These are phyloP conservation scores for Monilinia fructigena DNA, from an alignment of 2,329 filamentous ascomycete species.

Conservation along the genomic window DNA sequence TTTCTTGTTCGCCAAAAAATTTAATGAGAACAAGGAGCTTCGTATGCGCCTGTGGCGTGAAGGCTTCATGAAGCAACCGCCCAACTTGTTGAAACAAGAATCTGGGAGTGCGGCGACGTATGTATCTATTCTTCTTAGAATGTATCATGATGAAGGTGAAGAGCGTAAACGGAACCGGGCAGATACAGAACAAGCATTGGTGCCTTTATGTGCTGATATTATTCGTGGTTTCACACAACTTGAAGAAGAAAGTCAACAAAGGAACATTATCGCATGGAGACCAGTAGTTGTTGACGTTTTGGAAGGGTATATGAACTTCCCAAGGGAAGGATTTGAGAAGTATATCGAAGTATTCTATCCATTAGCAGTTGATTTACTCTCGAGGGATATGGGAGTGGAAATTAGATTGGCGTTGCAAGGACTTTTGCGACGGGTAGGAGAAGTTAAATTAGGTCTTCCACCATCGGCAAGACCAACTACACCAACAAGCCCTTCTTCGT, in stretches of 20 bases:
- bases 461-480: slow-evolving; percentile 25
- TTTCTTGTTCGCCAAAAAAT: slow-evolving; percentile 93
- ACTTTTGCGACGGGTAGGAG: slow-evolving; percentile 78
- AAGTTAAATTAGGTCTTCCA: slow-evolving; percentile 58
- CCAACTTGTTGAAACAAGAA: slow-evolving; percentile 96
- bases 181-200: slow-evolving; percentile 86
- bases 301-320: slow-evolving; percentile 87
- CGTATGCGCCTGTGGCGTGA: slow-evolving; percentile 93
- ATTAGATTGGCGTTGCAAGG: slow-evolving; percentile 74
- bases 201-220: slow-evolving; percentile 94
- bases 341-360: slow-evolving; percentile 85
- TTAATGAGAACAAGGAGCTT: slow-evolving; percentile 96
- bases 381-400: slow-evolving; percentile 77
- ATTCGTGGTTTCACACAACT: slow-evolving; percentile 79
- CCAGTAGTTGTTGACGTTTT: slow-evolving; percentile 96
- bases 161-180: slow-evolving; percentile 76
- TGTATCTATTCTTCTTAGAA: slow-evolving; percentile 90
- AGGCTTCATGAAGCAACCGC: slow-evolving; percentile 99
- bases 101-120: slow-evolving; percentile 90
- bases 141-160: slow-evolving; percentile 88
- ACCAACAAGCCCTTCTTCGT: slow-evolving; percentile 32
- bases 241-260: slow-evolving; percentile 93
- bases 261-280: slow-evolving; percentile 95
- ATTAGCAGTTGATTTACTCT: slow-evolving; percentile 76
- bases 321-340: slow-evolving; percentile 72